Percentiles rank a stretch among this genome's conserved stretches.
These are phyloP conservation scores for Echria macrotheca DNA, from an alignment of 495 filamentous ascomycete species.

Conservation along the genomic window DNA sequence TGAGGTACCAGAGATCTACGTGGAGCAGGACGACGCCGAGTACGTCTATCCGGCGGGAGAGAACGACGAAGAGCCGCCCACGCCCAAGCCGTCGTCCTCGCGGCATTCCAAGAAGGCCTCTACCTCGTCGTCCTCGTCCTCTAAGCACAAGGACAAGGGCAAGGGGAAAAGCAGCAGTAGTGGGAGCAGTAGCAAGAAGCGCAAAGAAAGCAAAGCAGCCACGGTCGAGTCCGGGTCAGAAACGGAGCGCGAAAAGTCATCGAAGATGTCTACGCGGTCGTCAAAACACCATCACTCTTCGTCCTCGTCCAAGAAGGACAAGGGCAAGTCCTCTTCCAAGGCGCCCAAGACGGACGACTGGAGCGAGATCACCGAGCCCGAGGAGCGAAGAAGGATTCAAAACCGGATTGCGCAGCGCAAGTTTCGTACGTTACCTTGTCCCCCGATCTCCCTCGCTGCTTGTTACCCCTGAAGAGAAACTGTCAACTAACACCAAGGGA, in stretches of 20 bases:
- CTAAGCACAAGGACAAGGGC: slow-evolving; percentile 3
- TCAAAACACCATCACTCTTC: slow-evolving; percentile 20
- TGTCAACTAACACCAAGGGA: slow-evolving; percentile 15
- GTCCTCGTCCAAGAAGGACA: slow-evolving; percentile 30
- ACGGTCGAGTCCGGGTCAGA: slow-evolving; percentile 25
- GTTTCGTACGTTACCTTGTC: slow-evolving; percentile 42
- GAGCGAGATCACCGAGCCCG: slow-evolving; percentile 54
- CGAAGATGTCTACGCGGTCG: slow-evolving; percentile 32
- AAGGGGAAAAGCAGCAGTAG: slow-evolving; percentile 3
- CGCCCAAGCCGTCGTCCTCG: neutral
- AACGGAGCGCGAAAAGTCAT: slow-evolving; percentile 20
- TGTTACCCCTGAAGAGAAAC: neutral
- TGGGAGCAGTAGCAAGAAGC: slow-evolving; percentile 12
- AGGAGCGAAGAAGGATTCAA: slow-evolving; percentile 55
- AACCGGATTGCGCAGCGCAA: slow-evolving; percentile 58
- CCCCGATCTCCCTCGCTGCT: neutral
- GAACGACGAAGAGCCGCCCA: slow-evolving; percentile 1
- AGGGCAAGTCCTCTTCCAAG: slow-evolving; percentile 24
- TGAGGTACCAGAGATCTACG: slow-evolving; percentile 1
- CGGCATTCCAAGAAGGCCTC: slow-evolving; percentile 7
- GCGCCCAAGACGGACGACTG: slow-evolving; percentile 50
- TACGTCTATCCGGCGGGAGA: slow-evolving; percentile 1
- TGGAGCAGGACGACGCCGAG: neutral
- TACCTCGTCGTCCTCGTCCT: slow-evolving; percentile 10
- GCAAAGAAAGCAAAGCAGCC: slow-evolving; percentile 11